A percentile compares a stretch with the other conserved stretches of the same genome.
Evolutionary conservation across 176 grass and related monocot genomes (phyloP).

Genomic region (Avena atlantica): DNA sequence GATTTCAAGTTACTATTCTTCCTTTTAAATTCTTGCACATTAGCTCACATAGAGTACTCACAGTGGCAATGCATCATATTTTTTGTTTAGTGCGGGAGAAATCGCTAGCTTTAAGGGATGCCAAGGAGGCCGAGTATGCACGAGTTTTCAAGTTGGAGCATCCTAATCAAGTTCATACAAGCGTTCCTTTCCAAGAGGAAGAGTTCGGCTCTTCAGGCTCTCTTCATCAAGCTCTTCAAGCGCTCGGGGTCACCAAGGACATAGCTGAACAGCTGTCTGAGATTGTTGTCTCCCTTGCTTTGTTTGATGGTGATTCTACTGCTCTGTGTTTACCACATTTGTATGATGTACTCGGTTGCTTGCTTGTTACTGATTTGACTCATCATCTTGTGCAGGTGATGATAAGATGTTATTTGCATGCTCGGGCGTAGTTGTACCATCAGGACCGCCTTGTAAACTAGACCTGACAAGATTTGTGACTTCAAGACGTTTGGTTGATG

Average conservation of each 20-base stretch:
- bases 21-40: background rate
- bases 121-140: background rate
- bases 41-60: background rate
- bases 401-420: conserved; percentile 24
- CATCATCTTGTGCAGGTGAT: background rate
- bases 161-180: background rate
- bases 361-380: background rate
- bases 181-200: background rate
- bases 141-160: background rate
- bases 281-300: background rate
- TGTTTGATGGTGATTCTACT: conserved; percentile 8
- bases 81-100: background rate
- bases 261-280: background rate
- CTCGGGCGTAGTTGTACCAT: background rate
- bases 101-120: background rate
- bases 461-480: conserved; percentile 38
- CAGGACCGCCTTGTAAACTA: background rate
- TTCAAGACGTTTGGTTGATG: conserved; percentile 7
- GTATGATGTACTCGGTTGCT: background rate
- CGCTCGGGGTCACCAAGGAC: background rate
- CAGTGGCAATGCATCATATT: background rate
- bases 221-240: background rate
- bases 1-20: background rate
- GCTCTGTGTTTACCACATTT: background rate
- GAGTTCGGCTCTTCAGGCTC: background rate